phyloP scores from a whole-genome alignment of 2,329 filamentous ascomycete genomes.

The Verticillium dahliae region DNA sequence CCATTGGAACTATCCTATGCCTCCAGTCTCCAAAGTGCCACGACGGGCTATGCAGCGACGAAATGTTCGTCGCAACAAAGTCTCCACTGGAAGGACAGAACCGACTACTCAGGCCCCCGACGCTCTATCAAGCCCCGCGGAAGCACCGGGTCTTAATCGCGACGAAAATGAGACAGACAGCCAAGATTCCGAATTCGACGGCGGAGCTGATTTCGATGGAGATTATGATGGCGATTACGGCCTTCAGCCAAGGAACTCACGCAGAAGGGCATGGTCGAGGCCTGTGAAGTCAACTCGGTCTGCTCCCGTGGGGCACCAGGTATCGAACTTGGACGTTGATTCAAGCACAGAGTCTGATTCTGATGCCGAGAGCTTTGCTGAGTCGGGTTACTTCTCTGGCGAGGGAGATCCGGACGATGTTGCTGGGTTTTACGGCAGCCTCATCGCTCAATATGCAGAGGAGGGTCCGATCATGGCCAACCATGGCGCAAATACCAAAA shows the following conservation, averaged over 20 bases:
- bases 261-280: neutral
- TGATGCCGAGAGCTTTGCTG: constrained; percentile 2
- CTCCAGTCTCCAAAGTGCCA: neutral
- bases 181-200: neutral
- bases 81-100: neutral
- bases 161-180: neutral
- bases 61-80: neutral
- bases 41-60: neutral
- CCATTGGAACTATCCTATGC: neutral
- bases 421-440: constrained; percentile 11
- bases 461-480: constrained; percentile 13
- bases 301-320: too few relatives aligned
- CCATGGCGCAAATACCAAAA: constrained; percentile 8
- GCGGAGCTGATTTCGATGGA: neutral
- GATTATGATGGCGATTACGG: neutral
- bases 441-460: constrained; percentile 10
- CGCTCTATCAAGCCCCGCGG: neutral
- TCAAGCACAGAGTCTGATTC: neutral
- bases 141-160: neutral
- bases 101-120: neutral
- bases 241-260: neutral
- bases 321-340: neutral
- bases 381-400: constrained; percentile 9
- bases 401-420: constrained; percentile 3
- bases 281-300: neutral